Evolutionary conservation across 139 green algal species (phyloP), one percentile per base, ranked within the genome.

Genomic region (Chloropicon primus): DNA sequence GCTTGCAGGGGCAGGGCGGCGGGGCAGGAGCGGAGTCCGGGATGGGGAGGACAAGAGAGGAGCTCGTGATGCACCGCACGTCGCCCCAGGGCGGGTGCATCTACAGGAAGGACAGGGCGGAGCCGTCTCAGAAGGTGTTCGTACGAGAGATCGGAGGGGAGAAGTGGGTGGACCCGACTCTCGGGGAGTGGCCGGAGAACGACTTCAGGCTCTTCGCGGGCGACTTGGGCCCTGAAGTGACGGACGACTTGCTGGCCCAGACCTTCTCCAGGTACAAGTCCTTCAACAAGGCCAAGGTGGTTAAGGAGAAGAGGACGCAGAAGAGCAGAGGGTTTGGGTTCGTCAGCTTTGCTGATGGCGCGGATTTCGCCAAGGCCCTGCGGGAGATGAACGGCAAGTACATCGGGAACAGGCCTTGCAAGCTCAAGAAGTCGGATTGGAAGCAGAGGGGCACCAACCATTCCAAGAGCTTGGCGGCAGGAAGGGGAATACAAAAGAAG

Each of bases 271-370:
- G 90, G 41, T 99, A 94, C 81, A 54, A 87, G 0, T 89, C 87
- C n/a, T 96, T 97, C 80, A 84, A 89, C 21, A 97, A 93, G 85
- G 93, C 91, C 26, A 92, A 88, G 80, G 85, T 98, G 2, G 88
- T 97, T 21, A 84, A 85, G 1, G 87, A 97, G 81, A 88, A 87
- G 73, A 80, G 78, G 26, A 90, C 84, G 22, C 87, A 89, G 77
- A 96, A 96, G 82, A 78, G 23, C 27, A 96, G 92, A 80, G 95
- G 94, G 41, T 99, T 89, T 79, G 94, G 95, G 28, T 98, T 99
- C 84, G 94, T 97, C 28, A 93, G 84, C 25, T 91, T 98, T 5
- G 53, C 83, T 24, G 91, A 97, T 77, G 73, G 77, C 22, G 76
- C 83, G 26, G 94, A 97, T 80, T 93, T 92, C 26, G 90, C 89